Conservation (phyloP, 2,329 filamentous ascomycete species). For the Pyrenochaeta sp. region DNA sequence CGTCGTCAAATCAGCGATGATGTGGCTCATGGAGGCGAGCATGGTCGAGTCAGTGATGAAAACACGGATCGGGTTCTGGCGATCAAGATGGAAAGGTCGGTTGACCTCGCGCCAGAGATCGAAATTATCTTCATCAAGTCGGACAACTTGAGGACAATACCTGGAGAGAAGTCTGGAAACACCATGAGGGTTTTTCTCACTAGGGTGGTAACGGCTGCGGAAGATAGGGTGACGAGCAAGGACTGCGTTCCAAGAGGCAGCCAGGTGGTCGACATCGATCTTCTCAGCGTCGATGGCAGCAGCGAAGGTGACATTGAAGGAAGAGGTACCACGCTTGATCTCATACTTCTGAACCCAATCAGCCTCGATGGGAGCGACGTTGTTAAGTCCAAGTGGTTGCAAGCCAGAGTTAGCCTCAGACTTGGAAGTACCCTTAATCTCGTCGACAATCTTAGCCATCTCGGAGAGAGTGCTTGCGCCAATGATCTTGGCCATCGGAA, state of each 20-base stretch:
- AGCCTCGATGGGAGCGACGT: conserved; percentile 23
- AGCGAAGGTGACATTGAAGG: conserved; percentile 38
- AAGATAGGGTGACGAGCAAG: conserved; percentile 21
- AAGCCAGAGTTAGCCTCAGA: neutral
- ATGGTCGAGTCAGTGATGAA: conserved; percentile 28
- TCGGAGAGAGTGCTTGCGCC: conserved; percentile 4
- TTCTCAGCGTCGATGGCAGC: conserved; percentile 8
- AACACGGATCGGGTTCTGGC: conserved; percentile 33
- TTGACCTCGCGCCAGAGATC: conserved; percentile 8
- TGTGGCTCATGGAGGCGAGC: conserved; percentile 37
- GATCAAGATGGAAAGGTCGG: conserved; percentile 32
- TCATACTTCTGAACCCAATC: conserved; percentile 29
- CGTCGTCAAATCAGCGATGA: conserved; percentile 44
- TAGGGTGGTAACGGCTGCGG: conserved; percentile 8
- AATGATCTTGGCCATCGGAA: conserved; percentile 23
- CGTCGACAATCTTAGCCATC: conserved; percentile 4
- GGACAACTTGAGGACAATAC: conserved; percentile 1
- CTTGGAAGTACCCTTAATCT: neutral
- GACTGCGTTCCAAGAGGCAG: conserved; percentile 26
- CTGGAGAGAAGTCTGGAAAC: neutral
- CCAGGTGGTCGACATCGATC: conserved; percentile 21
- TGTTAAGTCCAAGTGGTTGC: neutral
- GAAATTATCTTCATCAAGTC: conserved; percentile 1
- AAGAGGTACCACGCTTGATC: conserved; percentile 12
- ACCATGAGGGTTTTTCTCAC: conserved; percentile 1